Evolutionary conservation across 2,329 filamentous ascomycete species (phyloP), one percentile per base, ranked within the genome.

Genomic region (Ceratocystis smalleyi): DNA sequence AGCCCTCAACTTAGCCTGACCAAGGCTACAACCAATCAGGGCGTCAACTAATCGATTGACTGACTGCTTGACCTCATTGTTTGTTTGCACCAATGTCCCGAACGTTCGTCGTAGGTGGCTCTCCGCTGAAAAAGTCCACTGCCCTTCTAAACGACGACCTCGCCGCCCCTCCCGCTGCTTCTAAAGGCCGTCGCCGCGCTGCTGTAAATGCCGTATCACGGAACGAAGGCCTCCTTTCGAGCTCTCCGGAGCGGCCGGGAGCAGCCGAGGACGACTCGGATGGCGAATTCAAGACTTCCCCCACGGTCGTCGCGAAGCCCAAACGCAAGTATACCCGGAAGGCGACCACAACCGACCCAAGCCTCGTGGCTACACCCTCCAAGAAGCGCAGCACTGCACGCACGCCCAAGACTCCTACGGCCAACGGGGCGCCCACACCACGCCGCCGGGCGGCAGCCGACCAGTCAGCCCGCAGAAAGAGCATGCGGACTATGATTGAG

Each of bases 401-500:
- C 2, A 70, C 69, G 1, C 69, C 69, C 8, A 72, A 72, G 62
- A 64, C 68, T 15, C 68, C 66, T 45, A 67, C 68, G 3, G 10
- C 47, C 22, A 70, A 68, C 67, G 43, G 61, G 63, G 75, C 73
- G 5, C 70, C 76, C 43, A 89, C 86, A 0, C 86, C 88, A 0
- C 81, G 82, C 45, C 81, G 84, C 68, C 78, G 81, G 51, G 83
- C 81, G 67, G 87, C 89, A 68, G 87, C 87, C 22, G 90, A 96
- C 74, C 84, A 88, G 60, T 96, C 91, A 4, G 92, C 91, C 1
- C 84, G 88, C 70, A 85, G 85, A 71, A 96, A 96, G 78, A 95
- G 89, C 72, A 88, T 87, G 24, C 81, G 85, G 62, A 83, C 84
- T 2, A 76, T 96, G 62, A 85, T 95, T 45, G 84, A 91, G 71